phyloP scores from a whole-genome alignment of 495 filamentous ascomycete species.

The Penicillium robsamsonii region DNA sequence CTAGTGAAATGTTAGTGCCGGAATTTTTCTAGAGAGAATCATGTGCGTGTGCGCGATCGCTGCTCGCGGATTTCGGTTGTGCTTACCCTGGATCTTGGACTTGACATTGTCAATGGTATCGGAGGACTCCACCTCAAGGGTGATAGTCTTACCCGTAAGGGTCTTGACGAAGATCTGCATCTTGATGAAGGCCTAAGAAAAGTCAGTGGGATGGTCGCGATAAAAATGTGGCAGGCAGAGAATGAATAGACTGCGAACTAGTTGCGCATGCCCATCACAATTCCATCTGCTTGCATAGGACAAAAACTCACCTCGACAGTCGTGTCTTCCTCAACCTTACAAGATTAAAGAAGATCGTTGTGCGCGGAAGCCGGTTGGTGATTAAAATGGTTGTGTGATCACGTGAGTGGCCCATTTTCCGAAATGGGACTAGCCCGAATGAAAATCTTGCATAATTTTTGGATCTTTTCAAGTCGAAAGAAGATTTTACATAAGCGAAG shows the following conservation, averaged over 20 bases:
- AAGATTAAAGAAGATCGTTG: conserved; percentile 35
- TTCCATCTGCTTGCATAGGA: not conserved
- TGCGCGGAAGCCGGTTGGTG: conserved; percentile 29
- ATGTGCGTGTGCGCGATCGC: not conserved
- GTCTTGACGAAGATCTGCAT: conserved; percentile 99
- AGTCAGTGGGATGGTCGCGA: conserved; percentile 13
- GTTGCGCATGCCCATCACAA: conserved; percentile 12
- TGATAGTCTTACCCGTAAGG: conserved; percentile 99
- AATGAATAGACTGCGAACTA: not conserved
- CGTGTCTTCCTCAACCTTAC: conserved; percentile 59
- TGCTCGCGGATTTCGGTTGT: not conserved
- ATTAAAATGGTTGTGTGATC: conserved; percentile 52
- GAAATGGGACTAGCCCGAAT: not conserved
- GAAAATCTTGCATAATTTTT: no score
- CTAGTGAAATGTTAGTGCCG: conserved; percentile 40
- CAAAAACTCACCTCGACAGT: conserved; percentile 51
- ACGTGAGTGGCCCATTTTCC: conserved; percentile 30
- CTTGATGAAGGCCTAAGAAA: conserved; percentile 52
- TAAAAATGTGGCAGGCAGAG: not conserved
- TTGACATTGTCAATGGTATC: conserved; percentile 99
- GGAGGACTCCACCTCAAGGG: conserved; percentile 99
- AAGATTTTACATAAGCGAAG: no score
- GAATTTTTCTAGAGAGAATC: not conserved
- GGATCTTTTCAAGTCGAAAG: no score
- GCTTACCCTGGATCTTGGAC: conserved; percentile 76